Percentiles rank a stretch among this genome's conserved stretches.
phyloP scores from a whole-genome alignment of 495 filamentous ascomycete species.

The Talaromyces ruber region DNA sequence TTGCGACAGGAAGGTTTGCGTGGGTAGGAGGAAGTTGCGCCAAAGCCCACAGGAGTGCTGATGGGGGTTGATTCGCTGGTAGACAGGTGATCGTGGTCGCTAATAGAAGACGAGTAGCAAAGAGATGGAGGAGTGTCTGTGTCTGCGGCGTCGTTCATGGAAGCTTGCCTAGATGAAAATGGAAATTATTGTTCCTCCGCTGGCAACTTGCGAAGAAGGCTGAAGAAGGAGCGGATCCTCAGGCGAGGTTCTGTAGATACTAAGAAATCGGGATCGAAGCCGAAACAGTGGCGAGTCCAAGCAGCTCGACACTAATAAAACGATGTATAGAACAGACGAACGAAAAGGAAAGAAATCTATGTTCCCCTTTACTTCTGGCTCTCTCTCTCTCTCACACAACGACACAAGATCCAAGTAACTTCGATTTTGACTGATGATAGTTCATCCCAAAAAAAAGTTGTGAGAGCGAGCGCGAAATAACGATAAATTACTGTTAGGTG shows the following conservation, averaged over 20 bases:
- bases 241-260: not conserved
- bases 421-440: not conserved
- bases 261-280: not conserved
- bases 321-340: not conserved
- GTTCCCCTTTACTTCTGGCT: not conserved
- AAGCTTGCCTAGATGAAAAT: conserved; percentile 5
- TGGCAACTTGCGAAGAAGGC: not conserved
- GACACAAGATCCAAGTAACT: not conserved
- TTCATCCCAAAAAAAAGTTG: conserved; percentile 1
- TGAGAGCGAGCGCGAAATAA: not conserved
- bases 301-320: not conserved
- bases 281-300: not conserved
- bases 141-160: conserved; percentile 40
- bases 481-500: not conserved
- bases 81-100: conserved; percentile 32
- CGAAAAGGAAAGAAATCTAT: not conserved
- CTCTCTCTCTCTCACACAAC: not conserved
- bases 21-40: conserved; percentile 19
- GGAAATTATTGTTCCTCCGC: not conserved
- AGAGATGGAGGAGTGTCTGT: conserved; percentile 27
- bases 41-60: conserved; percentile 36
- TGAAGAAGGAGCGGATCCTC: not conserved
- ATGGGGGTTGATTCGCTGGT: conserved; percentile 35
- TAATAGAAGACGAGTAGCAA: conserved; percentile 28
- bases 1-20: conserved; percentile 33